Base-by-base conservation (phyloP, 2,329 filamentous ascomycete genomes). In the Thielaviopsis ethacetica region DNA sequence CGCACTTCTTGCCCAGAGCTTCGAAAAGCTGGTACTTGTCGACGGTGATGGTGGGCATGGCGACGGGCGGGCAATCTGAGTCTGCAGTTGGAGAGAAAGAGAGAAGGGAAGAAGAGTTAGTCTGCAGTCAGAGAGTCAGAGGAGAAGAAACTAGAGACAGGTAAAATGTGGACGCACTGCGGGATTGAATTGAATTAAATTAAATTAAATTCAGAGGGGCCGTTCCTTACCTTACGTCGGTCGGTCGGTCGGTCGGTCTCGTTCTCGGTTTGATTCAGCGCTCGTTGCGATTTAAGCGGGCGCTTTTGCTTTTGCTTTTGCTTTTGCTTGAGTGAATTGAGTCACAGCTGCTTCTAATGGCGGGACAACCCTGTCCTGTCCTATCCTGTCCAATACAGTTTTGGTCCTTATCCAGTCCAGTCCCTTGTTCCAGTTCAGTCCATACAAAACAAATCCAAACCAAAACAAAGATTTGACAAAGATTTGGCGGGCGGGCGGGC, bases 21-120 rank as follows among this genome's bases (percentile, higher is more conserved):
- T 94, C 84, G 79, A 87, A 97, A 70, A 98, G 88, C 69, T 85
- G 88, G 68, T 90, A 91, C 77, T 97, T 98, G 78, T 97, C 88
- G 67, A 97, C 91, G 66, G 85, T 80, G 67, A 98, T 96, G 70
- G 93, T 98, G 74, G 93, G 93, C 93, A 96, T 96, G 65, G 61
- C 71, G 69, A 65, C 67, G 30, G 17, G 24, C 47, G 22, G 19
- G 22, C 26, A 47, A 17, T 24, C 7, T 27, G 50, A 51, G 50
- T 34, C 30, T 34, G 30, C 30, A 38, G 30, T 17, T 3, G 22
- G n/a, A 22, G 41, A 38, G 56, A 24, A 21, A 22, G 10, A 22
- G 26, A 57, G 13, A 10, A 22, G 52, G 34, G 27, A 50, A 13
- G 26, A 59, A 15, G 17, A 47, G 17, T 26, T 6, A 47, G 17